Base-by-base conservation (phyloP, 192 early-diverging fungal genomes). In the Phycomyces nitens region DNA sequence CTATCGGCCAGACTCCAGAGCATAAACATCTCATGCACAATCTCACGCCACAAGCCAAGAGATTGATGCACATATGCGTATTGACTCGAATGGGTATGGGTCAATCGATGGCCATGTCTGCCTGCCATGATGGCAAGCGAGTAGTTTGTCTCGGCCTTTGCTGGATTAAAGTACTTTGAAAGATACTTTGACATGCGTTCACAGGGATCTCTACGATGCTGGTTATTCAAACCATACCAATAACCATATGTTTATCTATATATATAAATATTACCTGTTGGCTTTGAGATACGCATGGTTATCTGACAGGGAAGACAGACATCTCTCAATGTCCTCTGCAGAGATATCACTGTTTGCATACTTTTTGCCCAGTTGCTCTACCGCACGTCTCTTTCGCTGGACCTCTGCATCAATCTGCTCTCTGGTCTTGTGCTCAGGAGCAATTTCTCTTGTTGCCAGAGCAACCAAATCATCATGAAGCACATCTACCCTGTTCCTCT, bases 11-110 rank as follows among this genome's bases (percentile, higher is more conserved):
- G 70, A 54, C 76, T 79, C 96, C 96, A 99, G 14, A 99, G 84
- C 84, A 87, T 89, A 76, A 97, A 99, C 94, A 98, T 98, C 68
- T 98, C 94, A 77, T 98, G 86, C 41, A 93, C 79, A 65, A 99
- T 89, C 72, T 99, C 94, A 23, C 94, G 84, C 96, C 97, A 99
- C 44, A 99, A 79, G 6, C 88, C 84, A 44, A 99, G 82, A 21
- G 95, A 94, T 80, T 99, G 97, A 49, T 87, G 78, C 47, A 94
- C 95, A 70, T 95, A 97, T 59, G 82, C 80, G 80, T 90, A 99
- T 77, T 99, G 97, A 53, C 81, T 93, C 55, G 84, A 75, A 76
- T 99, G 97, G 65, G 86, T 85, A 66, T 99, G 97, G 11, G 95
- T 88, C 38, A 99, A 83, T 20, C 97, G 84, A 50, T 94, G 92